Evolutionary conservation across 2,329 filamentous ascomycete genomes (phyloP).

Genomic region (Fonsecaea monophora): DNA sequence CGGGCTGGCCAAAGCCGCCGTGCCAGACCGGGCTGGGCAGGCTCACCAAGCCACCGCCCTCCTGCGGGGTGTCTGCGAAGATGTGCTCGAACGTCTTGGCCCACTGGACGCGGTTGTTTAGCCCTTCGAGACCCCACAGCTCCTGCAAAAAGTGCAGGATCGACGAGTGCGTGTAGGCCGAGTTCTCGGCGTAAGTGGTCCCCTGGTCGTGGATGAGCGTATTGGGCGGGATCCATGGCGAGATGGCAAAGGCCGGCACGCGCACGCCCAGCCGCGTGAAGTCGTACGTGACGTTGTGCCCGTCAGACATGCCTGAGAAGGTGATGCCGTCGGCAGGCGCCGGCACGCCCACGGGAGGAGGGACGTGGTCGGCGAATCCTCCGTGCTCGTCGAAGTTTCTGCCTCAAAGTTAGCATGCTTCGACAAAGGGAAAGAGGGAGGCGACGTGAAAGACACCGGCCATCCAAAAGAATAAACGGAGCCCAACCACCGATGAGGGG

Average conservation of each 20-base stretch:
- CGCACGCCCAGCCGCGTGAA: slow-evolving; percentile 32
- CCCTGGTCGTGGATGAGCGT: slow-evolving; percentile 49
- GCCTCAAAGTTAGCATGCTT: background rate
- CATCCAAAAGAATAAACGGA: background rate
- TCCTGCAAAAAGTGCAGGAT: slow-evolving; percentile 52
- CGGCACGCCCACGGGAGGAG: slow-evolving; percentile 27
- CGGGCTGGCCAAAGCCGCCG: slow-evolving; percentile 43
- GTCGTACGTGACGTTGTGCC: slow-evolving; percentile 33
- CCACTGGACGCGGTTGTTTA: slow-evolving; percentile 53
- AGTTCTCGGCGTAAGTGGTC: slow-evolving; percentile 47
- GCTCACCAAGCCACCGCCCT: slow-evolving; percentile 35
- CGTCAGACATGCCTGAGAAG: slow-evolving; percentile 30
- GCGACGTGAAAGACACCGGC: background rate
- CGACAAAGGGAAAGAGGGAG: background rate
- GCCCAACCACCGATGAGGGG: background rate
- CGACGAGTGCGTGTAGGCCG: slow-evolving; percentile 50
- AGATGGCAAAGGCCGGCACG: slow-evolving; percentile 29
- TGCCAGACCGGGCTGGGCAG: slow-evolving; percentile 48
- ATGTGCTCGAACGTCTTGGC: slow-evolving; percentile 51
- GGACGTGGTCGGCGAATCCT: slow-evolving; percentile 35
- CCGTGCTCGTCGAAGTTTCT: slow-evolving; percentile 33
- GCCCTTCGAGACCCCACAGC: slow-evolving; percentile 49
- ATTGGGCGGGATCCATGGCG: slow-evolving; percentile 33
- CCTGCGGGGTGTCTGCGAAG: slow-evolving; percentile 44
- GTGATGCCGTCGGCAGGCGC: slow-evolving; percentile 30